Evolutionary conservation across 2,329 filamentous ascomycete genomes (phyloP).

Genomic region (Neonectria coccinea): DNA sequence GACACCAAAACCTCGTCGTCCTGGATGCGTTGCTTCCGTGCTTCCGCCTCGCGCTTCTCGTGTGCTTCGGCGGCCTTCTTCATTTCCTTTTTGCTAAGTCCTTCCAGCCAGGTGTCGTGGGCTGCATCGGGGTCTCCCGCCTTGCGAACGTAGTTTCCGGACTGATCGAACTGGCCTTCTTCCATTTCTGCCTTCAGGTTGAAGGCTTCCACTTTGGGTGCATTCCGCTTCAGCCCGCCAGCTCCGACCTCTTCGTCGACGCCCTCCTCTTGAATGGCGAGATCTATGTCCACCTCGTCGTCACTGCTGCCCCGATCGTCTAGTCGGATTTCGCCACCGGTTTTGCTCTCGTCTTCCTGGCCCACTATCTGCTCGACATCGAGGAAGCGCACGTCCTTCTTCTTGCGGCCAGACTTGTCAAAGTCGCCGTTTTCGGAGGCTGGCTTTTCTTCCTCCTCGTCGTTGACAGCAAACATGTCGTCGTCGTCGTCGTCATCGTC

Average conservation of each 20-base stretch:
- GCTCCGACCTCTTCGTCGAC: slow-evolving; percentile 91
- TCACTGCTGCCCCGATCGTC: slow-evolving; percentile 68
- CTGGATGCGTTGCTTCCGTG: slow-evolving; percentile 75
- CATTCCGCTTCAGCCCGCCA: slow-evolving; percentile 91
- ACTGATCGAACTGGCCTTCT: slow-evolving; percentile 90
- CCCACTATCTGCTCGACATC: slow-evolving; percentile 78
- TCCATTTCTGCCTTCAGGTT: slow-evolving; percentile 92
- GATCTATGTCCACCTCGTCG: slow-evolving; percentile 76
- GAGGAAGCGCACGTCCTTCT: slow-evolving; percentile 71
- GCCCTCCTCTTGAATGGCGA: slow-evolving; percentile 78
- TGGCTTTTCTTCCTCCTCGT: slow-evolving; percentile 58
- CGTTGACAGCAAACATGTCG: slow-evolving; percentile 82
- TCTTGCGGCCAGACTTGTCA: slow-evolving; percentile 65
- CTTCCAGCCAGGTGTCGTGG: slow-evolving; percentile 93
- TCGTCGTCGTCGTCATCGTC: slow-evolving; percentile 64
- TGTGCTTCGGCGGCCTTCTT: slow-evolving; percentile 87
- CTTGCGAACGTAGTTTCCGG: slow-evolving; percentile 92
- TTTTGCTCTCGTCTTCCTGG: slow-evolving; percentile 78
- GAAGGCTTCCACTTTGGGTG: slow-evolving; percentile 95
- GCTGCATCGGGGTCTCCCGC: slow-evolving; percentile 88
- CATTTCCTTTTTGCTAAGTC: slow-evolving; percentile 94
- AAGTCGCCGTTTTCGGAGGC: slow-evolving; percentile 50
- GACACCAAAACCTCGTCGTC: slow-evolving; percentile 81
- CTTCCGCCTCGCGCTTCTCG: slow-evolving; percentile 84
- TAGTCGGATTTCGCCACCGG: slow-evolving; percentile 77